phyloP scores from a whole-genome alignment of 2,329 filamentous ascomycete species.

The Bipolaris bicolor region DNA sequence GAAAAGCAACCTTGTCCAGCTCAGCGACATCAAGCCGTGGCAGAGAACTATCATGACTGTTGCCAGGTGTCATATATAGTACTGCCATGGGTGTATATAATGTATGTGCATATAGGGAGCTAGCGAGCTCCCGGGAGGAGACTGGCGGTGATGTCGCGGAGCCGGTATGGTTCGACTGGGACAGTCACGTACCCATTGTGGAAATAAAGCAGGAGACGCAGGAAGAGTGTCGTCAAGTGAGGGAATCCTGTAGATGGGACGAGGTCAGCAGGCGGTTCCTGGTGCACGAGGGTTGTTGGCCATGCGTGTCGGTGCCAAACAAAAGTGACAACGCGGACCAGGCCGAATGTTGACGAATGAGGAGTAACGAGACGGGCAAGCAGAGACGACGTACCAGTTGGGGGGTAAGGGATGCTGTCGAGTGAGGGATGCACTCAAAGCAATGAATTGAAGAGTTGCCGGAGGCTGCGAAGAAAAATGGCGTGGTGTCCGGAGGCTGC shows the following conservation, averaged over 20 bases:
- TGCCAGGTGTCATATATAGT: conserved; percentile 11
- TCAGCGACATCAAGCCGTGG: conserved; percentile 22
- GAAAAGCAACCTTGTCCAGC: conserved; percentile 8
- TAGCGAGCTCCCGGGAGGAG: conserved; percentile 14
- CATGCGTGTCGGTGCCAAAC: conserved; percentile 34
- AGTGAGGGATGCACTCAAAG: conserved; percentile 44
- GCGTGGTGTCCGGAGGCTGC: conserved; percentile 40
- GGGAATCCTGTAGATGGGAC: conserved; percentile 38
- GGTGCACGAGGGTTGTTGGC: conserved; percentile 18
- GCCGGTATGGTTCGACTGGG: conserved; percentile 10
- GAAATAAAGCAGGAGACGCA: conserved; percentile 38
- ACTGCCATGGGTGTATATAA: conserved; percentile 10
- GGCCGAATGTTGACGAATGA: conserved; percentile 43
- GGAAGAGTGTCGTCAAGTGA: conserved; percentile 40
- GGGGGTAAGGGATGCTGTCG: conserved; percentile 43
- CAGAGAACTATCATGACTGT: conserved; percentile 20
- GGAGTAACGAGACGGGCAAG: conserved; percentile 34
- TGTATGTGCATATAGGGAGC: conserved; percentile 14
- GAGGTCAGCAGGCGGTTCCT: conserved; percentile 30
- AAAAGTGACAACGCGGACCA: conserved; percentile 43
- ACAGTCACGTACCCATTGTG: conserved; percentile 48
- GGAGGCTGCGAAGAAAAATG: conserved; percentile 34
- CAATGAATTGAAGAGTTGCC: conserved; percentile 35
- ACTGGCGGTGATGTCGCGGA: conserved; percentile 18
- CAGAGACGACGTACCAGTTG: conserved; percentile 44